Percentiles rank a stretch among this genome's conserved stretches.
These are phyloP conservation scores for Inosperma sp. DNA, from an alignment of 768 basidiomycete species.

Conservation along the genomic window DNA sequence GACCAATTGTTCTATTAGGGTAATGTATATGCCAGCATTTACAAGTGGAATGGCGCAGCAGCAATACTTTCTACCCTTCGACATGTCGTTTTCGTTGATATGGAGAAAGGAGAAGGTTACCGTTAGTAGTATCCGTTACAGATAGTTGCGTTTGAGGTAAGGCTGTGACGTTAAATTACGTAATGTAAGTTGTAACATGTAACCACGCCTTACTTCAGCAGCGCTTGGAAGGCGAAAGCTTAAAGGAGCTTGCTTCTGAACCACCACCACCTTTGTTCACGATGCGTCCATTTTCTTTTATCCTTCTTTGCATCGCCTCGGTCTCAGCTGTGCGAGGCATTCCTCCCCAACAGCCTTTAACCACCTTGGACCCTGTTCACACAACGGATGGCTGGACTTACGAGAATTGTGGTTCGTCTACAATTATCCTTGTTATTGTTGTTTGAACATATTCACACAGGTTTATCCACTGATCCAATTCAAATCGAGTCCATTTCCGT, in stretches of 20 bases:
- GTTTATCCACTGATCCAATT: slow-evolving; percentile 37
- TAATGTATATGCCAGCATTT: slow-evolving; percentile 85
- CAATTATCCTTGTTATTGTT: neutral
- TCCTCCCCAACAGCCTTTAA: slow-evolving; percentile 23
- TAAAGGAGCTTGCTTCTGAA: no score
- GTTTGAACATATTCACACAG: slow-evolving; percentile 9
- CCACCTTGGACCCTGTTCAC: slow-evolving; percentile 24
- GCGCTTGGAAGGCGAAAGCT: no score
- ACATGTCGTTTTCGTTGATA: slow-evolving; percentile 37
- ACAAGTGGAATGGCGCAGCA: slow-evolving; percentile 90
- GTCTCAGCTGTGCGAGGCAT: slow-evolving; percentile 21
- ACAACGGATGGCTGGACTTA: slow-evolving; percentile 59
- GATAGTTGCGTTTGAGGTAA: neutral
- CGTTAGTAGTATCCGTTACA: slow-evolving; percentile 1
- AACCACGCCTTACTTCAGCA: no score
- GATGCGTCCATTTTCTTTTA: neutral
- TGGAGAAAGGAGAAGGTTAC: slow-evolving; percentile 14
- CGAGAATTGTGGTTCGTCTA: slow-evolving; percentile 64
- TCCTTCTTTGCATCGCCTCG: slow-evolving; percentile 18
- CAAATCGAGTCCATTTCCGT: slow-evolving; percentile 69
- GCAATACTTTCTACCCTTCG: slow-evolving; percentile 84
- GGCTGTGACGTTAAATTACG: slow-evolving; percentile 15
- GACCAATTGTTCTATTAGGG: slow-evolving; percentile 71
- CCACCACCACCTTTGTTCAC: neutral
- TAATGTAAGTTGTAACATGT: no score